Conservation (phyloP, 2,329 filamentous ascomycete genomes). For the Colletotrichum simmondsii region DNA sequence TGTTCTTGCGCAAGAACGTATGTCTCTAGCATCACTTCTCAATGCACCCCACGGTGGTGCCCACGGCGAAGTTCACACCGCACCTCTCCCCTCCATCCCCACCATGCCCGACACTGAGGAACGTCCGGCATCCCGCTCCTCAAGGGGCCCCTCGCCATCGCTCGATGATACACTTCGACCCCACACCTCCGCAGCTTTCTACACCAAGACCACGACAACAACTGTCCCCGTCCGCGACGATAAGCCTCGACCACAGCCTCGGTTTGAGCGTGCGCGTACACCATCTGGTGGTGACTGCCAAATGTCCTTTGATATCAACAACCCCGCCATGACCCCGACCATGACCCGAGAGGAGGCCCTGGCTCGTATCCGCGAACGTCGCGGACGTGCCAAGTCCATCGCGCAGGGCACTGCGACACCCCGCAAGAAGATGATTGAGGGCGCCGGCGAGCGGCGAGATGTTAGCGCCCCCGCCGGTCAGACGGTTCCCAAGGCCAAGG, state of each 20-base stretch:
- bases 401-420: conserved; percentile 72
- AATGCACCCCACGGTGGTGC: conserved; percentile 62
- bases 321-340: conserved; percentile 71
- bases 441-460: conserved; percentile 55
- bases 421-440: conserved; percentile 66
- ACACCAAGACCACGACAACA: conserved; percentile 62
- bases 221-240: conserved; percentile 63
- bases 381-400: conserved; percentile 77
- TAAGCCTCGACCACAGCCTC: conserved; percentile 46
- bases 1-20: conserved; percentile 62
- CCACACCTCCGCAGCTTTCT: conserved; percentile 59
- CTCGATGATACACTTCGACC: conserved; percentile 44
- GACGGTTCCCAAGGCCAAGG: conserved; percentile 30
- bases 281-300: conserved; percentile 51
- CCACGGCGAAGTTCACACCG: conserved; percentile 41
- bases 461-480: conserved; percentile 55
- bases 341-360: conserved; percentile 81
- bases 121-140: conserved; percentile 13
- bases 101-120: conserved; percentile 49
- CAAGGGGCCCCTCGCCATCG: conserved; percentile 16
- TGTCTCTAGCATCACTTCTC: conserved; percentile 70
- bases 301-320: conserved; percentile 62
- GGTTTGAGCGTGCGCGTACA: conserved; percentile 58
- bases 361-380: conserved; percentile 77
- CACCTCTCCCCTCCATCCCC: conserved; percentile 51